Evolutionary conservation across 345 rosid species (phyloP).

Genomic region (Salix viminalis): DNA sequence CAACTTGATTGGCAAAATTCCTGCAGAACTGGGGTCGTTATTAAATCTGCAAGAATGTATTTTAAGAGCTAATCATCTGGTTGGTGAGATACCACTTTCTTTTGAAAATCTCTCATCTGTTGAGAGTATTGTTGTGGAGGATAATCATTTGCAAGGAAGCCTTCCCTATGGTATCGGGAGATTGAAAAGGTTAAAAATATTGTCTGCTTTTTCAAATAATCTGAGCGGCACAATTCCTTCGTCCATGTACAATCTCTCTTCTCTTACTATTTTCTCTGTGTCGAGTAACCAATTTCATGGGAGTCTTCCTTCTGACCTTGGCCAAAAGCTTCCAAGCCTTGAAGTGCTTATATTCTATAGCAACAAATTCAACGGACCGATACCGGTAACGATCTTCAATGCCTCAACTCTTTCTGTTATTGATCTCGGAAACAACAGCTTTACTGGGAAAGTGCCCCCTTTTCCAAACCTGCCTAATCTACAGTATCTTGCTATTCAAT

Average conservation of each 20-base stretch:
- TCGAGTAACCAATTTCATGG: slow-evolving; percentile 16
- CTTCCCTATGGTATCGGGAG: not conserved
- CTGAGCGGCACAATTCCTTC: slow-evolving; percentile 2
- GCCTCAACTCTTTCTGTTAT: not conserved
- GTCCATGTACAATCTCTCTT: slow-evolving; percentile 5
- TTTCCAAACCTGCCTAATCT: slow-evolving; percentile 1
- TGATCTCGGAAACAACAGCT: fast-evolving
- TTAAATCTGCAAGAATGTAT: not conserved
- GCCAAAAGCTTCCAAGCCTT: slow-evolving; percentile 15
- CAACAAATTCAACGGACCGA: slow-evolving; percentile 15
- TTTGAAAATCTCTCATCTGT: not conserved
- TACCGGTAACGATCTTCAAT: slow-evolving; percentile 24
- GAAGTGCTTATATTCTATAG: not conserved
- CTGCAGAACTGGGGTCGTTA: slow-evolving; percentile 3
- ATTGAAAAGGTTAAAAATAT: not conserved
- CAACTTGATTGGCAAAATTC: not conserved
- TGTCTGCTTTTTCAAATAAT: not conserved
- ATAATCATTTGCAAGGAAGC: no score
- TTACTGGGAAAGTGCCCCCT: slow-evolving; percentile 12
- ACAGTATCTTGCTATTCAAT: fast-evolving
- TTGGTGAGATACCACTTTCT: not conserved
- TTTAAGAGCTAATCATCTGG: not conserved
- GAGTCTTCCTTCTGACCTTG: not conserved
- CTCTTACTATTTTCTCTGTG: not conserved
- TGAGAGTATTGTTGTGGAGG: not conserved